Evolutionary conservation across 305 asterid genomes (phyloP), one percentile per base, ranked within the genome.

Genomic region (Solanum hybrid): DNA sequence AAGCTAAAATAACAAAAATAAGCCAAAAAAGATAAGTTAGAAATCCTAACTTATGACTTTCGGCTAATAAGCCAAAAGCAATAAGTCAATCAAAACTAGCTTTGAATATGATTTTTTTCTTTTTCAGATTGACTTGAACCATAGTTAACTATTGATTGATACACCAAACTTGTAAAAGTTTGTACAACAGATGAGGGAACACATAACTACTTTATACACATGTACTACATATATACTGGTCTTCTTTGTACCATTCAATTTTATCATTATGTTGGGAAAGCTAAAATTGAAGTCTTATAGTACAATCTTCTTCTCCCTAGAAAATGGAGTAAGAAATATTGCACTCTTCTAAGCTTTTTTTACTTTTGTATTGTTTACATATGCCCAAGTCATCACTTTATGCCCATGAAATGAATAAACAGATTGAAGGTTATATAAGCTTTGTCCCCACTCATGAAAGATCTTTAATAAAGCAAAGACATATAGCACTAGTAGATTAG

Each of bases 381-480:
- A 39, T 46, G 75, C 42, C 74, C 71, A 29, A 84, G 40, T 84
- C 42, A 29, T 31, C 39, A 84, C 88, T 84, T 84, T 84, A 84
- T 84, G 64, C 76, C n/a, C 88, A 33, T 57, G 77, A 57, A 61
- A 64, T 33, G 88, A 61, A 85, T 8, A 85, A 85, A 33, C 88
- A 61, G 88, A 33, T 85, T 33, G 88, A 61, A 85, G 76, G 76
- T 85, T 16, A 18, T 14, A 75, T 24, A 88, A 74, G 51, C 86
- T 86, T 69, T 89, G 93, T 92, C 94, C 92, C 94, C 92, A 92
- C 94, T 11, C 22, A 9, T 29, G 83, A 74, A 40, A 51, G 24
- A 57, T 33, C 51, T 85, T 85, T 85, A 57, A 33, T 57, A 85
- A 85, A 85, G 88, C 88, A 85, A 37, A 28, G 37, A 42, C 29